These are phyloP conservation scores for Sedum album DNA, from an alignment of 164 flowering plant species.

Conservation along the genomic window DNA sequence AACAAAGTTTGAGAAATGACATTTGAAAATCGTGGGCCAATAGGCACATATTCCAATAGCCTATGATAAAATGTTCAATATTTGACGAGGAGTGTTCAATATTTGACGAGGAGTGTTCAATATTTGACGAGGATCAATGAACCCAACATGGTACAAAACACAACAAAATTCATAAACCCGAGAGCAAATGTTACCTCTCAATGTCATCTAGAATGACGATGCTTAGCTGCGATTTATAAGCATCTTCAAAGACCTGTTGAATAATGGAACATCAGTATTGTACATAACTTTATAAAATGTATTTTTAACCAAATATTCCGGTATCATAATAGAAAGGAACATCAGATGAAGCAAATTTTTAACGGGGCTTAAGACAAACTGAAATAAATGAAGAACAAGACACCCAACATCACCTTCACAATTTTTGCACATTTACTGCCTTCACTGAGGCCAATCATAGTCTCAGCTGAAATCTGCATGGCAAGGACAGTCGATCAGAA, in stretches of 20 bases:
- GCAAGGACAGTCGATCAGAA: neutral
- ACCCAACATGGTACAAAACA: neutral
- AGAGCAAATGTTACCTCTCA: constrained; percentile 50
- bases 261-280: neutral
- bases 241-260: constrained; percentile 93
- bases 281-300: neutral
- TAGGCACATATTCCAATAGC: constrained; percentile 74
- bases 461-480: constrained; percentile 74
- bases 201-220: constrained; percentile 90
- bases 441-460: constrained; percentile 96
- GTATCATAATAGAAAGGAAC: neutral
- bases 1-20: constrained; percentile 74
- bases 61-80: constrained; percentile 26
- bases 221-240: constrained; percentile 88
- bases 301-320: neutral
- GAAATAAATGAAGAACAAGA: neutral
- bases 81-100: neutral
- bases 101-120: neutral
- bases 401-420: constrained; percentile 48
- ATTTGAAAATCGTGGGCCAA: constrained; percentile 97
- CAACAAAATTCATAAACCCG: neutral
- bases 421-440: constrained; percentile 88
- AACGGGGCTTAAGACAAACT: neutral
- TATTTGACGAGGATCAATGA: neutral
- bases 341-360: neutral